Base-by-base conservation (phyloP, 192 early-diverging fungal genomes). In the Coemansia sp. region DNA sequence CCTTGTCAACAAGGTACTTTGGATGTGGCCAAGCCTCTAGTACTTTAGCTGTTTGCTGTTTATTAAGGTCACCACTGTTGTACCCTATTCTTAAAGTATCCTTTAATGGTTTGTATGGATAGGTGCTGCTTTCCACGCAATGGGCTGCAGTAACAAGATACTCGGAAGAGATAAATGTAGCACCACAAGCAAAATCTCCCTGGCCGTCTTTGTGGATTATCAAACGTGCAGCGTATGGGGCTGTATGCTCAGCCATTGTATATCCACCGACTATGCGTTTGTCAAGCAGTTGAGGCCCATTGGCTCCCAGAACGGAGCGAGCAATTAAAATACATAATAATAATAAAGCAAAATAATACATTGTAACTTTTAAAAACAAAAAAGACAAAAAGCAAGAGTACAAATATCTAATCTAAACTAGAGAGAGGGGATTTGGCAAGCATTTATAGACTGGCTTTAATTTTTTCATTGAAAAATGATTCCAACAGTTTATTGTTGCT, bases 61-160 rank as follows among this genome's bases (percentile, higher is more conserved):
- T 26, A 13, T 6, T 48, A 36, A 41, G 39, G 51, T 40, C 47
- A n/a, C 46, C 58, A 8, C 57, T 58, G 65, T 56, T 41, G 43
- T 67, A 73, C 2, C 71, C 71, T 18, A 73, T 39, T 6, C 6
- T 59, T 41, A 57, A 12, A 15, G 19, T 37, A 36, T 52, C 42
- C 41, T 32, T 32, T 32, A 42, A 18, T 7, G 16, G 5, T 6
- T 72, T 11, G 49, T 61, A 52, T n/a, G 48, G 47, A 5, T 58
- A 13, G 0, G n/a, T 37, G 0, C 19, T 11, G 43, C 19, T 55
- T 15, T 40, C 42, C 51, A 73, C 37, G 21, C 71, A 73, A 51
- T 73, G 71, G 9, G 65, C 65, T 6, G 71, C 71, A 21, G 71
- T 73, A 12, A 73, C 19, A 15, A 73, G 54, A 22, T 73, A 65